A percentile compares a stretch with the other conserved stretches of the same genome.
These are phyloP conservation scores for Thuja plicata DNA, from an alignment of 83 land plant species.

Conservation along the genomic window DNA sequence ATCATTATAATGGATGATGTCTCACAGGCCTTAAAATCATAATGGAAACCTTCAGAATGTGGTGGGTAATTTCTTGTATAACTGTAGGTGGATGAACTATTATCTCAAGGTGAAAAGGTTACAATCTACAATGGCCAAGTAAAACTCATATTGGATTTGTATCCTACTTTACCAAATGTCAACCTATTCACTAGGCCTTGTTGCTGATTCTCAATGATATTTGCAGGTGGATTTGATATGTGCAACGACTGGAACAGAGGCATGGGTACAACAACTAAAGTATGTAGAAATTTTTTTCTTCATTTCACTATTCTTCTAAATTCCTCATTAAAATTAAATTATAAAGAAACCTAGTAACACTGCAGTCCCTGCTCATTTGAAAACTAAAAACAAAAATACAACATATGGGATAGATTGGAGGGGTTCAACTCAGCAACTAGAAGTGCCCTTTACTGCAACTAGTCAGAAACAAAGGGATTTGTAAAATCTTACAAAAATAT, in stretches of 20 bases:
- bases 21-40: not conserved
- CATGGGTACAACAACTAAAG: slow-evolving; percentile 65
- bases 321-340: not conserved
- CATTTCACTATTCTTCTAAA: not conserved
- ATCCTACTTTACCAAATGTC: not conserved
- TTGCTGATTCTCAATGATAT: not conserved
- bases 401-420: slow-evolving; percentile 54
- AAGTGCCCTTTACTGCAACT: slow-evolving; percentile 41
- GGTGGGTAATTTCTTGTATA: not conserved
- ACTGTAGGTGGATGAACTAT: slow-evolving; percentile 72
- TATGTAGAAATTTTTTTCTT: slow-evolving; percentile 5
- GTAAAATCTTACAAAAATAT: slow-evolving; percentile 49
- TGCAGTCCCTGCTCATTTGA: no score
- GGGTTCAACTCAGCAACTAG: slow-evolving; percentile 28
- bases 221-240: slow-evolving; percentile 59
- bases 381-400: not conserved
- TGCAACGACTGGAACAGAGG: slow-evolving; percentile 58
- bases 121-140: slow-evolving; percentile 86
- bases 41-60: not conserved
- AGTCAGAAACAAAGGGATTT: slow-evolving; percentile 42
- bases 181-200: not conserved
- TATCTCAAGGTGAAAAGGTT: slow-evolving; percentile 66
- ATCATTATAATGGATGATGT: not conserved
- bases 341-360: not conserved
- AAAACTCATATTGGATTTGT: not conserved